Conservation (phyloP, 2,329 filamentous ascomycete species). For the Coniella vitis region DNA sequence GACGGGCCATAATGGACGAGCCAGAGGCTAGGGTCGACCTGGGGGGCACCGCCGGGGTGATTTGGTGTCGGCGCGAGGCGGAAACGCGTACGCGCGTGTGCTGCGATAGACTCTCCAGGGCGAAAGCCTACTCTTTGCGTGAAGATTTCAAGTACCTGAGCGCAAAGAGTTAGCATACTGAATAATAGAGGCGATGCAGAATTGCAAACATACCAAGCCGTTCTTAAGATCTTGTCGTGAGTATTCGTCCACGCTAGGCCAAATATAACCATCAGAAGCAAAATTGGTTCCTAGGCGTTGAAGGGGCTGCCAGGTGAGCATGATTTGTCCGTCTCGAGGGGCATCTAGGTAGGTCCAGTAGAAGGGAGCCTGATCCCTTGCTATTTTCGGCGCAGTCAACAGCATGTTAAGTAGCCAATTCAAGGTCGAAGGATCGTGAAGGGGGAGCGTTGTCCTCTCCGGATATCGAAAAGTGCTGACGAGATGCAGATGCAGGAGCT, state of each 20-base stretch:
- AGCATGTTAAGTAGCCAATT: slow-evolving; percentile 54
- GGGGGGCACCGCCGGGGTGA: slow-evolving; percentile 62
- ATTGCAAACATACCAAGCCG: slow-evolving; percentile 41
- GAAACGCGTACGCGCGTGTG: slow-evolving; percentile 78
- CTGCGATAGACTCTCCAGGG: slow-evolving; percentile 65
- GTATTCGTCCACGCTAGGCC: slow-evolving; percentile 73
- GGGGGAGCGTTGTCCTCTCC: slow-evolving; percentile 59
- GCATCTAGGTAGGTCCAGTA: slow-evolving; percentile 88
- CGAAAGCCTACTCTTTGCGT: slow-evolving; percentile 76
- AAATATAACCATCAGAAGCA: slow-evolving; percentile 87
- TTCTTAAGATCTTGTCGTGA: slow-evolving; percentile 67
- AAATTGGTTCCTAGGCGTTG: slow-evolving; percentile 65
- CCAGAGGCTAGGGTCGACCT: slow-evolving; percentile 77
- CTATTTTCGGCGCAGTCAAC: slow-evolving; percentile 74
- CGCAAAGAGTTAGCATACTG: not conserved
- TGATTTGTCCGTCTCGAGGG: slow-evolving; percentile 72
- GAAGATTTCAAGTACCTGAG: slow-evolving; percentile 82
- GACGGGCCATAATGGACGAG: slow-evolving; percentile 83
- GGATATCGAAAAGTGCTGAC: slow-evolving; percentile 80
- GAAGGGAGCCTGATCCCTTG: slow-evolving; percentile 78
- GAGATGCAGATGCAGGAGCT: slow-evolving; percentile 87
- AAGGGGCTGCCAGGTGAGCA: slow-evolving; percentile 83
- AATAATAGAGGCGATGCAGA: not conserved
- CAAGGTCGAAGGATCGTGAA: slow-evolving; percentile 60
- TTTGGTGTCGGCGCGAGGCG: slow-evolving; percentile 63